phyloP scores from a whole-genome alignment of 2,329 filamentous ascomycete genomes.

The Raffaelea albimanens region DNA sequence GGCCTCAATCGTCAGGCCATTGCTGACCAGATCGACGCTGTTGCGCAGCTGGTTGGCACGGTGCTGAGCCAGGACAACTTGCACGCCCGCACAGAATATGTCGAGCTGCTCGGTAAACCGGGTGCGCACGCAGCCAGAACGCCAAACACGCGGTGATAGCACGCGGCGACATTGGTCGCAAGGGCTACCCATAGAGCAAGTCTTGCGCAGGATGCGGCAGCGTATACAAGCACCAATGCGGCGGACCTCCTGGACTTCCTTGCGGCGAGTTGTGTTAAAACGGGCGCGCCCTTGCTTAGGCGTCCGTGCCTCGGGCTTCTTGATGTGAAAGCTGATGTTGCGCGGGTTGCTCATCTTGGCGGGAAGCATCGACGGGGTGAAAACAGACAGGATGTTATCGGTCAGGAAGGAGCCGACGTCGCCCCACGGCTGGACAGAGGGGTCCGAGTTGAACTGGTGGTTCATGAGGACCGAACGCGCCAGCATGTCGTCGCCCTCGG shows the following conservation, averaged over 20 bases:
- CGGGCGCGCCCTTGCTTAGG: slow-evolving; percentile 45
- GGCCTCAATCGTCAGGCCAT: slow-evolving; percentile 43
- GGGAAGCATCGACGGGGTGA: slow-evolving; percentile 14
- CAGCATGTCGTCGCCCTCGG: slow-evolving; percentile 7
- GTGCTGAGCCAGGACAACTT: slow-evolving; percentile 52
- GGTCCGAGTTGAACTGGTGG: no score
- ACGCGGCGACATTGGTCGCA: slow-evolving; percentile 57
- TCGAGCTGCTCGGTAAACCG: slow-evolving; percentile 53
- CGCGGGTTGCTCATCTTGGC: slow-evolving; percentile 18
- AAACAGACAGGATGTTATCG: slow-evolving; percentile 19
- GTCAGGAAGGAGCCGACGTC: slow-evolving; percentile 43
- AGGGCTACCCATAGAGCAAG: slow-evolving; percentile 53
- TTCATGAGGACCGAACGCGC: slow-evolving; percentile 5
- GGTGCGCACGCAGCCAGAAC: slow-evolving; percentile 52
- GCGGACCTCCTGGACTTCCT: slow-evolving; percentile 56
- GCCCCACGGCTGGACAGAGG: slow-evolving; percentile 41
- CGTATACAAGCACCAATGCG: slow-evolving; percentile 57
- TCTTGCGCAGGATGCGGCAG: slow-evolving; percentile 57
- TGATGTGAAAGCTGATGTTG: slow-evolving; percentile 45
- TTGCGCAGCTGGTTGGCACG: slow-evolving; percentile 46
- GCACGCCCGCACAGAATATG: slow-evolving; percentile 54
- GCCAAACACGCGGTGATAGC: slow-evolving; percentile 55
- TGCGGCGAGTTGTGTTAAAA: slow-evolving; percentile 48
- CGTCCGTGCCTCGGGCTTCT: slow-evolving; percentile 37
- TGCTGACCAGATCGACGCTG: slow-evolving; percentile 36